These are phyloP conservation scores for Colletotrichum cereale DNA, from an alignment of 2,329 filamentous ascomycete genomes.

Conservation along the genomic window DNA sequence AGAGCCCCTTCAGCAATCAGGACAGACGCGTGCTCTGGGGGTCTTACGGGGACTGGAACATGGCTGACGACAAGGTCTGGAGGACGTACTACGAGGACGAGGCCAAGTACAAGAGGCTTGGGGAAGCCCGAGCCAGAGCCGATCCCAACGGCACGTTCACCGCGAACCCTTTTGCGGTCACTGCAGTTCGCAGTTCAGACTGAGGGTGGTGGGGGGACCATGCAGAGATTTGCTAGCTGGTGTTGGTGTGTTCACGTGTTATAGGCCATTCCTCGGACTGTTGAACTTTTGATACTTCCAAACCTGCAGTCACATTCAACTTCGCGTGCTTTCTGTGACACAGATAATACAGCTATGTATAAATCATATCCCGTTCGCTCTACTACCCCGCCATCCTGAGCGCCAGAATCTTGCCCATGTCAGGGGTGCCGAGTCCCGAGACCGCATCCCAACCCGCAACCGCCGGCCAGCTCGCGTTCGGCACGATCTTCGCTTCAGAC, in stretches of 20 bases:
- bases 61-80: conserved; percentile 50
- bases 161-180: conserved; percentile 49
- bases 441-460: conserved; percentile 52
- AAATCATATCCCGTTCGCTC: no score
- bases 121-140: conserved; percentile 45
- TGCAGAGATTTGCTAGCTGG: not conserved
- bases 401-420: conserved; percentile 52
- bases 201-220: not conserved
- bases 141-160: conserved; percentile 55
- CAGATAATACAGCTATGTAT: not conserved
- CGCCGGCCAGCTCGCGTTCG: conserved; percentile 47
- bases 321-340: not conserved
- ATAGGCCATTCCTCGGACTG: not conserved
- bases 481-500: conserved; percentile 45
- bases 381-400: conserved; percentile 22
- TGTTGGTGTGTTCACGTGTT: not conserved
- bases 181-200: not conserved
- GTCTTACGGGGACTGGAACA: conserved; percentile 52
- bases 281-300: not conserved
- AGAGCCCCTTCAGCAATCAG: conserved; percentile 51
- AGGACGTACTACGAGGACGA: conserved; percentile 51
- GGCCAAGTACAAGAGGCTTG: conserved; percentile 51
- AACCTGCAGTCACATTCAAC: no score
- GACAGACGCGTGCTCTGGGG: conserved; percentile 56
- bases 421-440: conserved; percentile 60